phyloP scores from a whole-genome alignment of 2,329 filamentous ascomycete genomes.

The Mariannaea sp. region DNA sequence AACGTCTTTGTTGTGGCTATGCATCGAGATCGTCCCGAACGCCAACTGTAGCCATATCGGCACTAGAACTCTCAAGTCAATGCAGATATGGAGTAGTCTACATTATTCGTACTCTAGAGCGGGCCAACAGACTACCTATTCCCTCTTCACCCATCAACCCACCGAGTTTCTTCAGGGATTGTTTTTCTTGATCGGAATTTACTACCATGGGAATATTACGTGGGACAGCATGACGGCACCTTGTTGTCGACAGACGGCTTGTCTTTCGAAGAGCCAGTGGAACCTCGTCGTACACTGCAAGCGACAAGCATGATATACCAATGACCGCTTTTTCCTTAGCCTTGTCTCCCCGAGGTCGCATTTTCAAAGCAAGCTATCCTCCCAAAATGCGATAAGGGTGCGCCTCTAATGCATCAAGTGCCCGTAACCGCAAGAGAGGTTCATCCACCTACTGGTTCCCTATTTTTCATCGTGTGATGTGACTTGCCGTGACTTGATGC shows the following conservation, averaged over 20 bases:
- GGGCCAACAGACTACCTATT: slow-evolving; percentile 18
- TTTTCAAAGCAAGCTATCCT: slow-evolving; percentile 7
- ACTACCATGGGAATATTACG: too few relatives aligned
- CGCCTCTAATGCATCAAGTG: not conserved
- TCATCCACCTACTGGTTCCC: too few relatives aligned
- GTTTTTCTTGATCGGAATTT: too few relatives aligned
- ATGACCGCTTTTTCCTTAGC: too few relatives aligned
- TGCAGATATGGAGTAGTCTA: too few relatives aligned
- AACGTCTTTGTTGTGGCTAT: slow-evolving; percentile 33
- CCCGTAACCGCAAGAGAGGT: slow-evolving; percentile 7
- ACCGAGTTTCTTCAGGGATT: too few relatives aligned
- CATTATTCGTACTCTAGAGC: slow-evolving; percentile 8
- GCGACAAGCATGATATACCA: slow-evolving; percentile 17
- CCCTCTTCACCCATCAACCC: too few relatives aligned
- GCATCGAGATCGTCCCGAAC: slow-evolving; percentile 40
- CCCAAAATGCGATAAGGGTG: not conserved
- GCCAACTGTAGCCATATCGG: slow-evolving; percentile 34
- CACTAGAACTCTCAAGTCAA: slow-evolving; percentile 31
- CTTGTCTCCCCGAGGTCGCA: slow-evolving; percentile 14
- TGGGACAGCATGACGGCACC: too few relatives aligned
- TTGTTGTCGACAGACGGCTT: too few relatives aligned
- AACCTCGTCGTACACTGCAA: too few relatives aligned
- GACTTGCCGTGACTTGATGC: slow-evolving; percentile 20
- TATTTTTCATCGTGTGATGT: slow-evolving; percentile 18
- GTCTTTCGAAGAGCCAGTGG: too few relatives aligned